Base-by-base conservation (phyloP, 257 asterid species). In the Fraxinus quadrangulata region DNA sequence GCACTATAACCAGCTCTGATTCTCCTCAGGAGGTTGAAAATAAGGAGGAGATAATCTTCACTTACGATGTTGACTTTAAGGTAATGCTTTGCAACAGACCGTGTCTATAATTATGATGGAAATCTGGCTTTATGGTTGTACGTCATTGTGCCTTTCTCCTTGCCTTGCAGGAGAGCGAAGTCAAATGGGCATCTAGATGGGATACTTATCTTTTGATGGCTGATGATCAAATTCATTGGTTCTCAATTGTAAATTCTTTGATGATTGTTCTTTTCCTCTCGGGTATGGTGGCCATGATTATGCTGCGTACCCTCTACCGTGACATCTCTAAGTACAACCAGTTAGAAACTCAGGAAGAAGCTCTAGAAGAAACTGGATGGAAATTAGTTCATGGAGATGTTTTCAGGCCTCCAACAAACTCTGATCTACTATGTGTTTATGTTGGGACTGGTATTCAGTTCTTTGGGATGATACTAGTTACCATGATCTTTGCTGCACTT, bases 341-440 rank as follows among this genome's bases (percentile, higher is more conserved):
- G 70, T 49, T 77, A 33, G 80, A 77, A 34, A 70, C 98, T 69
- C 97, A 90, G 75, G 98, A 93, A 89, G 98, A 93, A 87, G 96
- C 97, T 24, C 97, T 91, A 82, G 97, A 92, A 85, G 96, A 91
- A 83, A 93, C 97, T 1, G 98, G 98, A n/a, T 93, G 98, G 98
- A 93, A 93, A 84, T 79, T 93, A 81, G 97, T 93, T 71, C 98
- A 93, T 31, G 98, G 96, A 77, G 98, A 91, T 79, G 94, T 93
- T 76, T 93, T 93, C 84, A 86, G 98, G 82, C 89, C 98, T 75
- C 97, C 97, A 75, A 77, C 83, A 28, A 91, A 91, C 90, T 89
- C 98, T 8, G 94, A 92, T 79, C 79, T 90, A 82, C 89, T 93
- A 39, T 93, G 98, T 63, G 91, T 93, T 39, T 87, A 87, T 79